These are phyloP conservation scores for Zygoascus sp. DNA, from an alignment of 1,139 yeast genomes.

Conservation along the genomic window DNA sequence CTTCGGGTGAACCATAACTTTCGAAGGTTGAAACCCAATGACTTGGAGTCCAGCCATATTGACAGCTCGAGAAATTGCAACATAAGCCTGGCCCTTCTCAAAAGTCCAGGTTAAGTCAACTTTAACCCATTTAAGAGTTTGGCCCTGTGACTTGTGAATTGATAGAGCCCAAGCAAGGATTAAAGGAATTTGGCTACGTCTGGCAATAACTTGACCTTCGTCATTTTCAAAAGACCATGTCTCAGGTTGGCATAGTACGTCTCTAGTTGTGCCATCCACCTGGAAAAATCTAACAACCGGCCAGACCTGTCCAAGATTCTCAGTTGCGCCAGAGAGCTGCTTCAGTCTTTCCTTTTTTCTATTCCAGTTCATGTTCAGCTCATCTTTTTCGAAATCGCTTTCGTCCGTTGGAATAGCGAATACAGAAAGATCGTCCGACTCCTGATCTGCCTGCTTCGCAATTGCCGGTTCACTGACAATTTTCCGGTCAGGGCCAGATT, in stretches of 20 bases:
- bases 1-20: constrained; percentile 60
- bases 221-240: constrained; percentile 67
- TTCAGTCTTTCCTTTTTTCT: constrained; percentile 21
- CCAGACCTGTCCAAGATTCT: constrained; percentile 30
- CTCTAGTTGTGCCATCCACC: constrained; percentile 67
- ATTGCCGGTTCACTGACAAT: neutral
- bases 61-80: constrained; percentile 83
- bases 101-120: constrained; percentile 76
- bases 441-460: constrained; percentile 4
- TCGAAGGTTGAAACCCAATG: constrained; percentile 57
- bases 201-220: constrained; percentile 47
- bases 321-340: constrained; percentile 16
- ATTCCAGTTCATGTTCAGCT: constrained; percentile 22
- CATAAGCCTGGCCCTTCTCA: constrained; percentile 94
- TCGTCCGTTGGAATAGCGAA: constrained; percentile 23
- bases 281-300: constrained; percentile 76
- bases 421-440: constrained; percentile 15
- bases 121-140: constrained; percentile 74
- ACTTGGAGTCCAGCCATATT: constrained; percentile 77
- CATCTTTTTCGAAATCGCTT: constrained; percentile 18
- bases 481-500: neutral
- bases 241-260: constrained; percentile 68
- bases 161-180: constrained; percentile 94
- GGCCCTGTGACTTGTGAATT: constrained; percentile 96
- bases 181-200: constrained; percentile 63